Base-by-base conservation (phyloP, 2,329 filamentous ascomycete species). In the Botrytis porri region DNA sequence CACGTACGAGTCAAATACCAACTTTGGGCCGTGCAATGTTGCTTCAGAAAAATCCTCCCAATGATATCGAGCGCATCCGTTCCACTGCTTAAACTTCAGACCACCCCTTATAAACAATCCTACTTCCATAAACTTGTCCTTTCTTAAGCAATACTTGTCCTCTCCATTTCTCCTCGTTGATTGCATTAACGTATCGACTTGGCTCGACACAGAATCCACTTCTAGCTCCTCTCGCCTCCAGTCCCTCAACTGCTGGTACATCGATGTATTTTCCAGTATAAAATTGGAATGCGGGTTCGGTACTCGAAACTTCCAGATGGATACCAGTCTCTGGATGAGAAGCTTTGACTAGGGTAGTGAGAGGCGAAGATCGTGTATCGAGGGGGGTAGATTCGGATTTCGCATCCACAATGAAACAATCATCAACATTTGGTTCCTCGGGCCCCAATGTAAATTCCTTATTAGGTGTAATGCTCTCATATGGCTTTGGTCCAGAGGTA, bases 271-370 rank as follows among this genome's bases (percentile, higher is more conserved):
- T 91, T 76, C 95, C 96, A 0, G 94, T 97, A 84, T 98, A 98
- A 84, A 98, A 97, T 82, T 98, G 95, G 86, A 98, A 98, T 0
- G 94, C 93, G 0, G 96, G 96, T 85, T 98, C 95, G 0, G 95
- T 98, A 84, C 93, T 96, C 79, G 90, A 85, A 9, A 97, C 92
- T 82, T 98, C 93, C 67, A 98, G 89, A 81, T 97, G 92, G 77
- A 98, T 86, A 75, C 89, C 89, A 41, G 90, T 92, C 67, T 85
- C 85, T 9, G 93, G 89, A 82, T 98, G 93, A 82, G 88, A 88
- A 73, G 96, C 92, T 37, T 88, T 85, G 63, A 93, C 88, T 63
- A 95, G 88, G 74, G 88, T 89, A 73, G 85, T 86, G 57, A 97
- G 85, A 1, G 92, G 88, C 73, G 83, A 81, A 3, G 80, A 80